Conservation (phyloP, 495 filamentous ascomycete species). For the Neurospora sp. region DNA sequence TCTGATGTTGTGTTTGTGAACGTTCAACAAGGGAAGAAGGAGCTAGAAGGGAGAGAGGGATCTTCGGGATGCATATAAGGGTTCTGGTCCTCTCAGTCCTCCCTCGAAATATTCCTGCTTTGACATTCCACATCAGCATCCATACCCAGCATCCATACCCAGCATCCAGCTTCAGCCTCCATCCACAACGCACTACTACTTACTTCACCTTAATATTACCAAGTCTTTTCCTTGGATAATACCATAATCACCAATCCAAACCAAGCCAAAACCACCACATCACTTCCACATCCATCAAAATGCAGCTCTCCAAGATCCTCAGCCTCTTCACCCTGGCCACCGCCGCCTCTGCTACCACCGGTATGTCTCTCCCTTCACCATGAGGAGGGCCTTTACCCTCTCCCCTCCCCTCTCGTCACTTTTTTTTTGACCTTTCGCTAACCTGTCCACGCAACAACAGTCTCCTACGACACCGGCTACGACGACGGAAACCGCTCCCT, state of each 20-base stretch:
- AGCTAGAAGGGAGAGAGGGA: neutral
- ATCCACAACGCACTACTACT: neutral
- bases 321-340: constrained; percentile 26
- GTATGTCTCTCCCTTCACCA: constrained; percentile 7
- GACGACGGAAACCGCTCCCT: constrained; percentile 39
- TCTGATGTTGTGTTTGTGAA: neutral
- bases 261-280: neutral
- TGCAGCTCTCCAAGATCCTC: constrained; percentile 41
- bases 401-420: neutral
- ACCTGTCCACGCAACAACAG: constrained; percentile 14
- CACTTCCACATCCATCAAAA: constrained; percentile 20
- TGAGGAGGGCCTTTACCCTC: no score
- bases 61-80: neutral
- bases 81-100: neutral
- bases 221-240: neutral
- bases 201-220: neutral
- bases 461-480: constrained; percentile 51
- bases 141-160: neutral
- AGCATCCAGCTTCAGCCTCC: neutral
- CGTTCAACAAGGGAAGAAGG: neutral
- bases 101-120: no score
- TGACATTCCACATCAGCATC: neutral
- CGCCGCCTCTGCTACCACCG: constrained; percentile 25
- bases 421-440: neutral
- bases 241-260: neutral